A percentile compares a stretch with the other conserved stretches of the same genome.
phyloP scores from a whole-genome alignment of 257 asterid genomes.

The Penstemon eatonii region DNA sequence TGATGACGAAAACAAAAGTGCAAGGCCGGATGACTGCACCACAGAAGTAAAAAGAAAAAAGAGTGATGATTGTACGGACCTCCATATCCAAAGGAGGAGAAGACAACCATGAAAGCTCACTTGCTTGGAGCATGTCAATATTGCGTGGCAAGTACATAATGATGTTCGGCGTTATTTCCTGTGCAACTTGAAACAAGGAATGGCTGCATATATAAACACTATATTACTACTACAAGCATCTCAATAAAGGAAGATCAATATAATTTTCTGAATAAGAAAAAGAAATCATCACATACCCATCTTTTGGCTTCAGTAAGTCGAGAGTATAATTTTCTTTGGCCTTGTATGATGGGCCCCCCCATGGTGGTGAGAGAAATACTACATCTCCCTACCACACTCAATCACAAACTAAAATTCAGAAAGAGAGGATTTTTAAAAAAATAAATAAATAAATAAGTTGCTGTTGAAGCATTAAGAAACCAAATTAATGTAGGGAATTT shows the following conservation, averaged over 20 bases:
- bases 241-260: neutral
- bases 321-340: slow-evolving; percentile 52
- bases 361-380: slow-evolving; percentile 91
- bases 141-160: slow-evolving; percentile 80
- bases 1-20: neutral
- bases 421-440: neutral
- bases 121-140: slow-evolving; percentile 59
- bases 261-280: neutral
- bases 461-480: too few relatives aligned
- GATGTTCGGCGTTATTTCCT: slow-evolving; percentile 65
- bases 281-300: slow-evolving; percentile 58
- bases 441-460: too few relatives aligned
- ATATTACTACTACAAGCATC: neutral
- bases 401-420: slow-evolving; percentile 28
- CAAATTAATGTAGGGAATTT: too few relatives aligned
- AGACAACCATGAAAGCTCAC: slow-evolving; percentile 73
- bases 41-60: neutral
- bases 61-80: slow-evolving; percentile 34
- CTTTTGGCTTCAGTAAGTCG: slow-evolving; percentile 72
- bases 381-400: slow-evolving; percentile 63
- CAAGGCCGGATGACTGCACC: too few relatives aligned
- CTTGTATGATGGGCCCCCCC: slow-evolving; percentile 94
- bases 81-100: slow-evolving; percentile 72
- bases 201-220: slow-evolving; percentile 44
- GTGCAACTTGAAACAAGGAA: slow-evolving; percentile 67